These are phyloP conservation scores for Oenanthe javanica DNA, from an alignment of 140 eudicot genomes.

Conservation along the genomic window DNA sequence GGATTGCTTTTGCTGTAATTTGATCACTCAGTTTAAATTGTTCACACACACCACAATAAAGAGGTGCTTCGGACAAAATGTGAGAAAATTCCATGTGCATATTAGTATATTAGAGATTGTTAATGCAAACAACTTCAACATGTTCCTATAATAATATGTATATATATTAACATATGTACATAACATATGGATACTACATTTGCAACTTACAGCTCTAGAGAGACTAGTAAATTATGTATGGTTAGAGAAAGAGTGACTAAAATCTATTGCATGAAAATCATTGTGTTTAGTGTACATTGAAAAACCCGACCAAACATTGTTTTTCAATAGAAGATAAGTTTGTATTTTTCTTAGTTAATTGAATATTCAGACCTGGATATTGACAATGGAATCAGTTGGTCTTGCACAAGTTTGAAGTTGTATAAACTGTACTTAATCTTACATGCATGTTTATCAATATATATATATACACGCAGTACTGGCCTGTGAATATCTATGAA, in stretches of 20 bases:
- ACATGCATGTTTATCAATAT: not conserved
- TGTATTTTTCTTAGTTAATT: not conserved
- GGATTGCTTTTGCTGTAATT: not conserved
- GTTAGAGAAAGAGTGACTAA: not conserved
- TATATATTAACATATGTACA: not conserved
- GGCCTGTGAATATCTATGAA: not conserved
- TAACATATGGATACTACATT: not conserved
- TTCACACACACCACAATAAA: not conserved
- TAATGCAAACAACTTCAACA: constrained; percentile 3
- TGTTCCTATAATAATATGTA: not conserved
- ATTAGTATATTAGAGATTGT: not conserved
- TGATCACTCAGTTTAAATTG: not conserved
- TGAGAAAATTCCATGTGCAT: not conserved
- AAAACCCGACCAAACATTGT: not conserved
- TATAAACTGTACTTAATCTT: not conserved
- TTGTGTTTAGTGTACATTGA: not conserved
- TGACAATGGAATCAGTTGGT: not conserved
- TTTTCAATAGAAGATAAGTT: not conserved
- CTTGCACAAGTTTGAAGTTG: not conserved
- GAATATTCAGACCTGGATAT: not conserved
- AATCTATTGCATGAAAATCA: not conserved
- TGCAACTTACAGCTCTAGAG: not conserved
- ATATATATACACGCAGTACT: not conserved
- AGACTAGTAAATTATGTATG: not conserved
- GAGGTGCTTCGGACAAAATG: not conserved